Base-by-base conservation (phyloP, 176 grass and related monocot species). In the Carex scoparia region DNA sequence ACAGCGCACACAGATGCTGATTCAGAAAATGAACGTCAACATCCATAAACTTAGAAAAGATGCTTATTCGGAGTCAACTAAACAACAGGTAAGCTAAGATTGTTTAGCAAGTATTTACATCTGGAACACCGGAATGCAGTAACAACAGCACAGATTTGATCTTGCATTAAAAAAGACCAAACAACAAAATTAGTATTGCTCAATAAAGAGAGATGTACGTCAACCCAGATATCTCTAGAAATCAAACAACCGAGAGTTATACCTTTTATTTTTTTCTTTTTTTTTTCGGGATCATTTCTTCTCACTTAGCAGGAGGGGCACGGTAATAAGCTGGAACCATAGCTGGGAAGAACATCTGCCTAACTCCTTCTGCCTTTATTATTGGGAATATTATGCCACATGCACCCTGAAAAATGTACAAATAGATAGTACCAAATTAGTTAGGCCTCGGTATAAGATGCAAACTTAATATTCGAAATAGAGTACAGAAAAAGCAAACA, bases 321-420 rank as follows among this genome's bases (percentile, higher is more conserved):
- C 90, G 90, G 81, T 96, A 99, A 74, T 96, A 99, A 9, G 97
- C 91, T 0, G 91, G 93, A 42, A 96, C 91, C 4, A 89, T 99
- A 10, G 91, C 97, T 12, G 97, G 97, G 90, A 99, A 96, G 85
- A 99, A 99, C 97, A 99, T 99, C 56, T 99, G 97, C 87, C 97
- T 89, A 57, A 94, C 93, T 0, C 90, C 97, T 94, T 99, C 97
- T 73, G 93, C 97, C 84, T 94, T 99, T 42, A 99, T 96, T 68
- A 99, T 96, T 2, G 97, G 97, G 85, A 96, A 93, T 84, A 96
- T 99, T 74, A 99, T 99, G 68, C 81, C 97, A 42, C 92, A 92
- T 56, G 97, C 97, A 44, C 85, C 88, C 96, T 98, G 87, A 84
- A 79, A 80, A 10, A 44, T 38, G 18, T 32, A 31, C 31, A 32